Evolutionary conservation across 345 rosid genomes (phyloP).

Genomic region (Melastoma malabathricum): DNA sequence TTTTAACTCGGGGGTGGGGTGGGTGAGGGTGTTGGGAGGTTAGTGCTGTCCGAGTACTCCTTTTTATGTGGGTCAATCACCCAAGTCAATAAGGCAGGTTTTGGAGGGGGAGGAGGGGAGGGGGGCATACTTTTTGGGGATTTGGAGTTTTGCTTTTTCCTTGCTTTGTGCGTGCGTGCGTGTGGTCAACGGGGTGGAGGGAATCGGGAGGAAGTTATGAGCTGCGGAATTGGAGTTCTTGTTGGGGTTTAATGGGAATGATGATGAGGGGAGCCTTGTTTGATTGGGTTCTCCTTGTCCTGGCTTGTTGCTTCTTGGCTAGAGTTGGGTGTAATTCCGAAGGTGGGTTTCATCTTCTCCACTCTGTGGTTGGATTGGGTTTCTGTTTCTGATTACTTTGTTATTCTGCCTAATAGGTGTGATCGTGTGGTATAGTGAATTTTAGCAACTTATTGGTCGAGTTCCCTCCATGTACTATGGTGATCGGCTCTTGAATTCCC

Average conservation of each 20-base stretch:
- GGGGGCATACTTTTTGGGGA: neutral
- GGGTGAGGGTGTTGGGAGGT: too few species aligned
- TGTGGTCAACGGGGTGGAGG: neutral
- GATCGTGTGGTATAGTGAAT: too few species aligned
- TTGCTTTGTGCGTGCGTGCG: too few species aligned
- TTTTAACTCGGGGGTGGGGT: too few species aligned
- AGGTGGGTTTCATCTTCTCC: constrained; percentile 23
- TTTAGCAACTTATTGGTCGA: too few species aligned
- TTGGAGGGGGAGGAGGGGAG: neutral
- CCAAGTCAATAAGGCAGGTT: too few species aligned
- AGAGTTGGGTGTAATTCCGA: constrained; percentile 54
- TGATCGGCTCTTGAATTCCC: too few species aligned
- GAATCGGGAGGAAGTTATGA: neutral
- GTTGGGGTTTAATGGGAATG: constrained; percentile 4
- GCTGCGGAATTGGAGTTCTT: constrained; percentile 4
- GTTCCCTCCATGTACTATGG: too few species aligned
- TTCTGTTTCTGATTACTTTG: too few species aligned
- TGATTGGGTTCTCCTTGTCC: constrained; percentile 26
- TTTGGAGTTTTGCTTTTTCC: neutral
- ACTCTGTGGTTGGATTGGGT: neutral
- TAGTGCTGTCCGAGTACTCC: too few species aligned
- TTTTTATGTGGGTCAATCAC: too few species aligned
- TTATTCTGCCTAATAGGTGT: too few species aligned
- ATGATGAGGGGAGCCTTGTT: constrained; percentile 14
- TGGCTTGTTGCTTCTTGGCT: constrained; percentile 28